Evolutionary conservation across 2,329 filamentous ascomycete genomes (phyloP).

Genomic region (Achaetomium macrosporum): DNA sequence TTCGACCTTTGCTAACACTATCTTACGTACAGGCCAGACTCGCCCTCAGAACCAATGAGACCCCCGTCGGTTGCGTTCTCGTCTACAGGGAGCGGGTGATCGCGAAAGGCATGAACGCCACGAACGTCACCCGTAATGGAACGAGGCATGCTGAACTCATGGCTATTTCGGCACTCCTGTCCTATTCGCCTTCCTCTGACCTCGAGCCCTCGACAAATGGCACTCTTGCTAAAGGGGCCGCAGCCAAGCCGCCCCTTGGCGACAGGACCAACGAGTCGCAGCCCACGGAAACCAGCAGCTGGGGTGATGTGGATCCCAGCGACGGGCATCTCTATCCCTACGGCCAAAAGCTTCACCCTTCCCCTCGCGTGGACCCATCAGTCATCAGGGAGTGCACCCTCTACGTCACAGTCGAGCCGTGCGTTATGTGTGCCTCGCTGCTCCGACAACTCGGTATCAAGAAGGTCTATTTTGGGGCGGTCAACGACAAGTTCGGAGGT

Average conservation of each 20-base stretch:
- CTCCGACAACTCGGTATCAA: conserved; percentile 82
- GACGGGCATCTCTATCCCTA: conserved; percentile 56
- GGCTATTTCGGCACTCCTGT: conserved; percentile 59
- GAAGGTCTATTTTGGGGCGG: conserved; percentile 89
- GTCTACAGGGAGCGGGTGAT: conserved; percentile 75
- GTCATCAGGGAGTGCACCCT: conserved; percentile 68
- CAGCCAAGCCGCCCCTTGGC: conserved; percentile 19
- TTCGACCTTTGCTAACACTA: neutral
- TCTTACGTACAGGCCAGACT: conserved; percentile 61
- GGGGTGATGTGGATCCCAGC: conserved; percentile 48
- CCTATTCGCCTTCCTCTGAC: conserved; percentile 33
- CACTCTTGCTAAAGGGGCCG: neutral
- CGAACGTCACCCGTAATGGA: conserved; percentile 83
- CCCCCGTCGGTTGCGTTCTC: conserved; percentile 92
- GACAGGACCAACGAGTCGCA: conserved; percentile 27
- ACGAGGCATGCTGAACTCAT: conserved; percentile 95
- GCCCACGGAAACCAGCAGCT: conserved; percentile 35
- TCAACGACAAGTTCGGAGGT: conserved; percentile 95
- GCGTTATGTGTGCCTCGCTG: conserved; percentile 96
- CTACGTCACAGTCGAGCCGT: conserved; percentile 97
- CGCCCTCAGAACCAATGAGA: conserved; percentile 81
- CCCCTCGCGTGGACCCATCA: conserved; percentile 54
- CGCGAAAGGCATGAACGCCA: conserved; percentile 92
- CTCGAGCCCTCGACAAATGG: conserved; percentile 27
- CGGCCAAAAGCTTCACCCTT: conserved; percentile 52